phyloP scores from a whole-genome alignment of 2,329 filamentous ascomycete species.

The Zymoseptoria crescenta region DNA sequence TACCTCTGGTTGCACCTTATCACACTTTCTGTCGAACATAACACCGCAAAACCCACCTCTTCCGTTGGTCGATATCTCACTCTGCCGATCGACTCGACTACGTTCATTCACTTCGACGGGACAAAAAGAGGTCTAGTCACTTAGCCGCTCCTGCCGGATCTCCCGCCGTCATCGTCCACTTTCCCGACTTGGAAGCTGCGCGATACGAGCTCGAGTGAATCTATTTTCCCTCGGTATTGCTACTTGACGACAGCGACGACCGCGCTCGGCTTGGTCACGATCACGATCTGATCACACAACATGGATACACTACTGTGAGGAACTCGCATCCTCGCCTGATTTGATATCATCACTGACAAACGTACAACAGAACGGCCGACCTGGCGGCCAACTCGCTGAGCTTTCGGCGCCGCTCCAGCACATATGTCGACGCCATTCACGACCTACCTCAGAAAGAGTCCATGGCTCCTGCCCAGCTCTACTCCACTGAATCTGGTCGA shows the following conservation, averaged over 20 bases:
- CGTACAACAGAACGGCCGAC: constrained; percentile 57
- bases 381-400: constrained; percentile 84
- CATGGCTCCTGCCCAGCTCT: constrained; percentile 90
- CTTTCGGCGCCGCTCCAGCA: constrained; percentile 87
- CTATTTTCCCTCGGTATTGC: not conserved
- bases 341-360: constrained; percentile 3
- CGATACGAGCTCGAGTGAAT: not conserved
- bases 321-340: not conserved
- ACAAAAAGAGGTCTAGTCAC: not conserved
- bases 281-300: not conserved
- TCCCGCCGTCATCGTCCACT: not conserved
- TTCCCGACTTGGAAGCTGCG: not conserved
- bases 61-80: not conserved
- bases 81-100: not conserved
- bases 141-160: not conserved
- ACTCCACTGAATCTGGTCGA: constrained; percentile 94
- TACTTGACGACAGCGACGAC: not conserved
- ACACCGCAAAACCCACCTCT: not conserved
- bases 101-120: not conserved
- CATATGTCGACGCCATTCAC: constrained; percentile 94
- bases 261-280: not conserved
- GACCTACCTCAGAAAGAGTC: constrained; percentile 76
- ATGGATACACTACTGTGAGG: constrained; percentile 21
- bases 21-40: not conserved
- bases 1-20: not conserved